Conservation (phyloP, 1,284 basidiomycete genomes). For the Fistulinella cinereoalba region DNA sequence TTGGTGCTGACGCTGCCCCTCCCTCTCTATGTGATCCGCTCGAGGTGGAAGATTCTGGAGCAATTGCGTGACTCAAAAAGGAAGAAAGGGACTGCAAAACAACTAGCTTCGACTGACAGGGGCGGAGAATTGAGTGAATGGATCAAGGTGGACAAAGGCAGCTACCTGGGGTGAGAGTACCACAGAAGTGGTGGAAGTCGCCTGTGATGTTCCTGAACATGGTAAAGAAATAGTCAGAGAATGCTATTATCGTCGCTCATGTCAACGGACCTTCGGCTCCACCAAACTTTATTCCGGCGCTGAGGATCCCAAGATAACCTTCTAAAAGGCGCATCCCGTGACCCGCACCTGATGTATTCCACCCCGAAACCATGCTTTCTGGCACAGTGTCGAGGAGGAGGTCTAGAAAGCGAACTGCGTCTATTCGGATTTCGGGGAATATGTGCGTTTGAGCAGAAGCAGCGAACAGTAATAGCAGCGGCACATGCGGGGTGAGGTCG, state of each 20-base stretch:
- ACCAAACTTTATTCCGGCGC: slow-evolving; percentile 59
- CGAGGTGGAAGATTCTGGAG: slow-evolving; percentile 12
- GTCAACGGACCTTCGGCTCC: slow-evolving; percentile 48
- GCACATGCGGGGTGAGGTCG: slow-evolving; percentile 67
- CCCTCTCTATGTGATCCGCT: slow-evolving; percentile 10
- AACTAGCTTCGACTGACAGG: slow-evolving; percentile 57
- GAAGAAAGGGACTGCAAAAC: slow-evolving; percentile 59
- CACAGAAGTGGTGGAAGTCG: slow-evolving; percentile 62
- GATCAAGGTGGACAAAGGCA: slow-evolving; percentile 6
- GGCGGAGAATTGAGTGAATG: slow-evolving; percentile 3
- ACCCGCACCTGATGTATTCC: slow-evolving; percentile 49
- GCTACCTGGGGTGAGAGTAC: slow-evolving; percentile 62
- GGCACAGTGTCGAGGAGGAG: slow-evolving; percentile 77
- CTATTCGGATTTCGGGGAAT: slow-evolving; percentile 90
- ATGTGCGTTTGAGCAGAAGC: slow-evolving; percentile 94
- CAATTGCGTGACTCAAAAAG: slow-evolving; percentile 51
- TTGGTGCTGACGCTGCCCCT: slow-evolving; percentile 28
- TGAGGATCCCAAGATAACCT: slow-evolving; percentile 74
- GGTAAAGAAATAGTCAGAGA: background rate
- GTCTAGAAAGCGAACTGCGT: slow-evolving; percentile 82
- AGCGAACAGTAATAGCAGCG: slow-evolving; percentile 77
- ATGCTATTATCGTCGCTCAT: background rate
- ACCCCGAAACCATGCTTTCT: slow-evolving; percentile 63
- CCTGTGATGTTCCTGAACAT: slow-evolving; percentile 44
- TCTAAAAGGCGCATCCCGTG: slow-evolving; percentile 67